Base-by-base conservation (phyloP, 106 monocot genomes). In the Ottelia alismoides region DNA sequence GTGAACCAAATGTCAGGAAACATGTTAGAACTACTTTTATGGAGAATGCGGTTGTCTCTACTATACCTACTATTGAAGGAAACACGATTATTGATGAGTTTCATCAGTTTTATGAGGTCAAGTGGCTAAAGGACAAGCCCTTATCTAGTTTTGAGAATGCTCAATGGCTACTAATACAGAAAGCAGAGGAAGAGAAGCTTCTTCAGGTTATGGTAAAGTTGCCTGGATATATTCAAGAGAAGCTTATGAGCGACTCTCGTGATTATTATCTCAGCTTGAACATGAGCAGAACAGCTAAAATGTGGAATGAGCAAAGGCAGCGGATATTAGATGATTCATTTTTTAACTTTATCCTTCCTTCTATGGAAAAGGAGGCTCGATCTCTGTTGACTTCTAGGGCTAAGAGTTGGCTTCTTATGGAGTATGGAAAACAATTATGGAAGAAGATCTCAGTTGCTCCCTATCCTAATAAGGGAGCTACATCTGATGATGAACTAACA, bases 161-260 rank as follows among this genome's bases (percentile, higher is more conserved):
- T 28, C 82, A 98, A 20, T 98, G 98, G 98, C 54, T 98, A 17
- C 82, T 79, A 17, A 86, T 98, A 47, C 90, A 98, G 63, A 98
- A 90, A 74, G 98, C 76, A 64, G 90, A 98, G 72, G 78, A 98
- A 75, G 90, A 98, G 45, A 90, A 98, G 54, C 82, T 90, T 51
- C 82, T 98, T 51, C 76, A 90, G 30, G 79, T 98, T 45, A 82
- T 79, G 17, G 60, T 98, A 69, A 90, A 79, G 51, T 70, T 98
- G 28, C 73, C 85, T 49, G 79, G 81, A 47, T 53, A 45, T 26
- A 69, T 57, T 16, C 66, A 79, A 49, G 66, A 73, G 19, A 82
- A 82, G 49, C 71, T 98, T 21, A 45, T 98, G 30, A 49, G 11
- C 28, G 82, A 98, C 31, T 76, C 82, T n/a, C 73, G 47, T 26